Evolutionary conservation across 495 filamentous ascomycete genomes (phyloP).

Genomic region (Talaromyces trachyspermus): DNA sequence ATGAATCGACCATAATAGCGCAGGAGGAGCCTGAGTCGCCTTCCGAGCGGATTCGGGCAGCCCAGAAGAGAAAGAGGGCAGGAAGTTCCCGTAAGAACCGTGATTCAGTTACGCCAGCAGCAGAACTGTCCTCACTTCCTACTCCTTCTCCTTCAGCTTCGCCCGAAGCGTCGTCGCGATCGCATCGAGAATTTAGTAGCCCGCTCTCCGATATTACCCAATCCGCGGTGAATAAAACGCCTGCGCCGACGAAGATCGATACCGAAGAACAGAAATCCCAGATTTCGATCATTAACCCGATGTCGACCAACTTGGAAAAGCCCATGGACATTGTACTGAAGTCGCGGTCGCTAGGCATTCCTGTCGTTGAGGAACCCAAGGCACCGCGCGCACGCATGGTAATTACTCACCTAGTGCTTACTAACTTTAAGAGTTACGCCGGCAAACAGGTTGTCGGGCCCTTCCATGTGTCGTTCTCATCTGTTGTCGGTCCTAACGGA

Average conservation of each 20-base stretch:
- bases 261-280: conserved; percentile 33
- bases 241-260: conserved; percentile 26
- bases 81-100: conserved; percentile 48
- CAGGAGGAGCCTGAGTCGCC: conserved; percentile 52
- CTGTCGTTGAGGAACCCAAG: conserved; percentile 56
- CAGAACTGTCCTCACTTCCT: conserved; percentile 44
- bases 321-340: conserved; percentile 94
- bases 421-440: conserved; percentile 98
- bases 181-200: conserved; percentile 41
- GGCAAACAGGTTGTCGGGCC: conserved; percentile 92
- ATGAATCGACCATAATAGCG: conserved; percentile 41
- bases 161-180: conserved; percentile 39
- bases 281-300: conserved; percentile 61
- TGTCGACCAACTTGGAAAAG: conserved; percentile 70
- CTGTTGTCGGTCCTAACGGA: conserved; percentile 94
- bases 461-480: conserved; percentile 97
- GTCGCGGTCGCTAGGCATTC: conserved; percentile 62
- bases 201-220: conserved; percentile 75
- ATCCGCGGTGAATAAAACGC: conserved; percentile 55
- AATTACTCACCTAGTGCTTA: conserved; percentile 81
- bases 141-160: conserved; percentile 50
- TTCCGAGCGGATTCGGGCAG: conserved; percentile 51
- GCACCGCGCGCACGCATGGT: conserved; percentile 79
- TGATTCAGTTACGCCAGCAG: conserved; percentile 36
- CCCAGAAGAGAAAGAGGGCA: conserved; percentile 62